These are phyloP conservation scores for Penicillium angulare DNA, from an alignment of 495 filamentous ascomycete species.

Conservation along the genomic window DNA sequence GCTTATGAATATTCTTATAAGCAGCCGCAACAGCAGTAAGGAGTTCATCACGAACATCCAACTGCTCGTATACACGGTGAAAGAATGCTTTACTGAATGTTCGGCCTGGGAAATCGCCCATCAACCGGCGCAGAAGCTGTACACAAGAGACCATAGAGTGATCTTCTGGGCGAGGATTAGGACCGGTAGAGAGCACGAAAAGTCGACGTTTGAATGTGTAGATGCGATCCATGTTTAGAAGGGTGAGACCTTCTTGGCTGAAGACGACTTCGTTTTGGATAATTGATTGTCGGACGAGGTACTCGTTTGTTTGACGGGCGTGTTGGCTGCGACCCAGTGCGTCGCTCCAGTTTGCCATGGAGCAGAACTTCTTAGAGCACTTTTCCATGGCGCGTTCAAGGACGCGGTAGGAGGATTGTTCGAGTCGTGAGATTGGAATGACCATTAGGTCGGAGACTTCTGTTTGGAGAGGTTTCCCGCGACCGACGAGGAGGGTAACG, in stretches of 20 bases:
- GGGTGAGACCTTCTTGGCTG: conserved; percentile 64
- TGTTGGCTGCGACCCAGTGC: conserved; percentile 36
- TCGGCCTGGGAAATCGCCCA: conserved; percentile 57
- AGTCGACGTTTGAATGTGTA: conserved; percentile 71
- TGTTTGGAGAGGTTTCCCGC: conserved; percentile 45
- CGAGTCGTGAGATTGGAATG: conserved; percentile 44
- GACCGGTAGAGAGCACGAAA: conserved; percentile 49
- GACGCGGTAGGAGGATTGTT: conserved; percentile 32
- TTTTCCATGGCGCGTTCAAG: conserved; percentile 44
- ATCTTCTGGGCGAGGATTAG: conserved; percentile 26
- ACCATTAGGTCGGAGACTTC: conserved; percentile 44
- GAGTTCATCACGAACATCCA: conserved; percentile 53
- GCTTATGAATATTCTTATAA: conserved; percentile 56
- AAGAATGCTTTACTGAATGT: conserved; percentile 58
- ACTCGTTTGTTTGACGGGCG: conserved; percentile 40
- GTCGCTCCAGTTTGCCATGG: conserved; percentile 45
- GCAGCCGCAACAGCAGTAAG: conserved; percentile 55
- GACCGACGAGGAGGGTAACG: conserved; percentile 47
- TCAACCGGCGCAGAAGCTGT: conserved; percentile 59
- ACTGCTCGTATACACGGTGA: conserved; percentile 60
- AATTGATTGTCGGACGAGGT: conserved; percentile 64
- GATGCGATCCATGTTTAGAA: conserved; percentile 67
- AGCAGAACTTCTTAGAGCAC: conserved; percentile 41
- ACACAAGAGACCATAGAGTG: conserved; percentile 49
- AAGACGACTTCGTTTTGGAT: conserved; percentile 68